Base-by-base conservation (phyloP, 345 rosid genomes). In the Anacardium occidentale region DNA sequence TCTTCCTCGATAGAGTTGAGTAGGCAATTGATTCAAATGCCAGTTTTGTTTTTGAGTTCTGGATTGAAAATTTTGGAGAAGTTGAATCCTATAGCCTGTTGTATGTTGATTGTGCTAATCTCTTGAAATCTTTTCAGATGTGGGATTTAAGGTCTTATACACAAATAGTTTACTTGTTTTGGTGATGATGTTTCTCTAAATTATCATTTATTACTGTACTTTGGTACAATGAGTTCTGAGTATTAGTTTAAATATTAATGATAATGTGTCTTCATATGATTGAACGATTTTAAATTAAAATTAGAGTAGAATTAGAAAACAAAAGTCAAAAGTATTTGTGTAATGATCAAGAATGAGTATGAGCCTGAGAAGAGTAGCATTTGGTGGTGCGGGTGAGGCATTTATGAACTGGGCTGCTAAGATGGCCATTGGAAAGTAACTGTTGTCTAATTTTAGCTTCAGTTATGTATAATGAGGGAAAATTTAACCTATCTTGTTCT, bases 331-430 rank as follows among this genome's bases (percentile, higher is more conserved):
- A n/a, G n/a, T n/a, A n/a, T n/a, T n/a, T n/a, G n/a, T n/a, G n/a
- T n/a, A n/a, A n/a, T n/a, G n/a, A 85, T 90, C 66, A 90, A 90
- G 80, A 90, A 90, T 73, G 90, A 90, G 69, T 90, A 84, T 56
- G 92, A 80, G 51, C 68, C 90, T 1, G 84, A 80, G n/a, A 37
- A 72, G 85, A 32, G 76, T 47, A 72, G 74, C 40, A 69, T 78
- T 68, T n/a, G 89, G 89, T 54, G 76, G 74, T 40, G 90, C 82
- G 10, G 94, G 94, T 24, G 64, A 76, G n/a, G 79, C 87, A 9
- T 90, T 87, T 24, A 66, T 90, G 58, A 78, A 75, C 50, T 90
- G 94, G 94, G 89, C 86, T n/a, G 92, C 94, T 11, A 75, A 82
- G 18, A 80, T 90, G 84, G 92, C 92, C 25, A 84, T 90, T 51